phyloP scores from a whole-genome alignment of 2,329 filamentous ascomycete species.

The Diplocarpon mali region DNA sequence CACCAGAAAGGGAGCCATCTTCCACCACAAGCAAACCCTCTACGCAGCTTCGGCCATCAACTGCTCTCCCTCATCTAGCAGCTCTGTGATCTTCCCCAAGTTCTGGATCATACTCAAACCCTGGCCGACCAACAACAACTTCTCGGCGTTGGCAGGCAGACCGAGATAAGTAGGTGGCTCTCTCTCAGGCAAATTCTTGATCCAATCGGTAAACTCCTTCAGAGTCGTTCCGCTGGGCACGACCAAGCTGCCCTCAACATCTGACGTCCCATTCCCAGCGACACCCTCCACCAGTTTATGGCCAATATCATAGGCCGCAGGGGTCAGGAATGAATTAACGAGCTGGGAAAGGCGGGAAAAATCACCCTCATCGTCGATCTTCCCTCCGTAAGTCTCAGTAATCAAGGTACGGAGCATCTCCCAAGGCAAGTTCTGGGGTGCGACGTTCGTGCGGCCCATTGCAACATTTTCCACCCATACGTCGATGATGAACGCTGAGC shows the following conservation, averaged over 20 bases:
- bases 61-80: constrained; percentile 91
- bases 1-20: background rate
- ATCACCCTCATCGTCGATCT: constrained; percentile 86
- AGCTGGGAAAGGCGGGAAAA: constrained; percentile 63
- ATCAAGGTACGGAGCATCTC: constrained; percentile 86
- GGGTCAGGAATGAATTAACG: constrained; percentile 69
- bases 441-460: constrained; percentile 80
- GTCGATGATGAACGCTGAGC: constrained; percentile 90
- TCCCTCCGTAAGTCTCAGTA: constrained; percentile 92
- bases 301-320: constrained; percentile 82
- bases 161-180: constrained; percentile 94
- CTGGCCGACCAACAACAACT: constrained; percentile 79
- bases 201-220: constrained; percentile 82
- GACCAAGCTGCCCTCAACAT: constrained; percentile 44
- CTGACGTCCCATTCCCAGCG: constrained; percentile 33
- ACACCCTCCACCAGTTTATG: constrained; percentile 71
- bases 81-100: constrained; percentile 70
- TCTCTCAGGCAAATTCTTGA: constrained; percentile 82
- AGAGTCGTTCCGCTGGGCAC: constrained; percentile 74
- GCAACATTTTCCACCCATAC: constrained; percentile 82
- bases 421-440: constrained; percentile 91
- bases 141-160: constrained; percentile 91
- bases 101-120: constrained; percentile 78
- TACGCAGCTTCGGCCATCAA: constrained; percentile 55
- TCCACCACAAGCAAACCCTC: constrained; percentile 9